These are phyloP conservation scores for Aphelidium insulamus DNA, from an alignment of 371 early-diverging fungal species.

Conservation along the genomic window DNA sequence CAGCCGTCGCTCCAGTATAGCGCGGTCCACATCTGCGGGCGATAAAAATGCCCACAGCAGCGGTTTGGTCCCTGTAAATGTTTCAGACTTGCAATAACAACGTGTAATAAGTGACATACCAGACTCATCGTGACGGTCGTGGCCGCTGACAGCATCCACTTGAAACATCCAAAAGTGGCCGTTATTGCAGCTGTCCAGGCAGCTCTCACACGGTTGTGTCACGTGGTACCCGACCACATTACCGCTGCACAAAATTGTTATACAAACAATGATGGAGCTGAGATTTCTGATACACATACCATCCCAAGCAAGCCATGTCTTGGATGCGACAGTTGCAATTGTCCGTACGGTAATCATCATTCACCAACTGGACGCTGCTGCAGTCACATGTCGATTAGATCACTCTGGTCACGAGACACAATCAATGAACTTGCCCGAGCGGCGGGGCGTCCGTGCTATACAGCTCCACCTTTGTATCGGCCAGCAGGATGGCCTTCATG, in stretches of 20 bases:
- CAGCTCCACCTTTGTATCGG: conserved; percentile 61
- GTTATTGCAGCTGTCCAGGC: conserved; percentile 78
- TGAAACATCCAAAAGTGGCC: conserved; percentile 97
- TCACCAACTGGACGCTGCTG: conserved; percentile 57
- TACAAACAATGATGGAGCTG: neutral
- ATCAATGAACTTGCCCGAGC: conserved; percentile 37
- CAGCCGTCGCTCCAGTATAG: too few relatives aligned
- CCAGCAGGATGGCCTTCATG: conserved; percentile 73
- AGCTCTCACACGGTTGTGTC: conserved; percentile 76
- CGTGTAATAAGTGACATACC: too few relatives aligned
- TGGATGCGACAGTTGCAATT: conserved; percentile 80
- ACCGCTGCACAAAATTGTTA: conserved; percentile 26
- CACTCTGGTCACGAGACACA: too few relatives aligned
- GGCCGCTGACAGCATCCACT: conserved; percentile 42
- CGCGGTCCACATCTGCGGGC: too few relatives aligned
- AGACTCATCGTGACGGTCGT: conserved; percentile 18
- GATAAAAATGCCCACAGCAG: too few relatives aligned
- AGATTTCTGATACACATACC: conserved; percentile 23
- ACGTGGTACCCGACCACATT: conserved; percentile 90
- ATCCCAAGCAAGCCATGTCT: conserved; percentile 80
- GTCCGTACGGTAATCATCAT: conserved; percentile 70
- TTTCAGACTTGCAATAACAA: too few relatives aligned
- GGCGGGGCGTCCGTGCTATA: conserved; percentile 76
- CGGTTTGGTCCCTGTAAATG: too few relatives aligned
- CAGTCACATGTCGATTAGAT: neutral